Percentiles rank a stretch among this genome's conserved stretches.
phyloP scores from a whole-genome alignment of 2,329 filamentous ascomycete species.

The Trichophaea hybrida region DNA sequence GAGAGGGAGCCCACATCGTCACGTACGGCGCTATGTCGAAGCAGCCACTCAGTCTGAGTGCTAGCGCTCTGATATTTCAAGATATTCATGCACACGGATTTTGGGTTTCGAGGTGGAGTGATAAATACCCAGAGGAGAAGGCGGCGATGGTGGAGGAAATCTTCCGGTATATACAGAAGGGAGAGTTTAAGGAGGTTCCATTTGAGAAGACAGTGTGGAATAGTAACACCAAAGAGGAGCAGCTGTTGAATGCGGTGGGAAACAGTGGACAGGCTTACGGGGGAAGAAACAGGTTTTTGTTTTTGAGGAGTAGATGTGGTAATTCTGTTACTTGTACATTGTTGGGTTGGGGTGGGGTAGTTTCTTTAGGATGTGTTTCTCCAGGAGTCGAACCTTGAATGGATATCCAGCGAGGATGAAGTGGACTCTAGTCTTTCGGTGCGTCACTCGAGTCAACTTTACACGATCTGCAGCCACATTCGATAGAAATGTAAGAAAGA shows the following conservation, averaged over 20 bases:
- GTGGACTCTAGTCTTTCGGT: too few species aligned
- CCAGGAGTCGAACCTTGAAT: too few species aligned
- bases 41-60: conserved; percentile 67
- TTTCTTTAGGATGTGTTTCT: too few species aligned
- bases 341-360: not conserved
- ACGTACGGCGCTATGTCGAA: conserved; percentile 94
- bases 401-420: too few species aligned
- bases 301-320: conserved; percentile 11
- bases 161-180: conserved; percentile 50
- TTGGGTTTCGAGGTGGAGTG: conserved; percentile 86
- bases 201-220: conserved; percentile 72
- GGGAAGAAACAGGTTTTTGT: conserved; percentile 82
- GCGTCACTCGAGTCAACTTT: too few species aligned
- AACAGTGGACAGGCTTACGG: conserved; percentile 73
- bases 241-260: conserved; percentile 59
- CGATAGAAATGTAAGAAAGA: too few species aligned
- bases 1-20: conserved; percentile 56
- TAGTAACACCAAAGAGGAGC: conserved; percentile 59
- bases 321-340: not conserved
- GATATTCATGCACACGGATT: conserved; percentile 81
- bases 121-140: conserved; percentile 58
- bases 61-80: conserved; percentile 83
- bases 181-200: conserved; percentile 70
- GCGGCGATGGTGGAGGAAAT: conserved; percentile 72
- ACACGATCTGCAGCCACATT: too few species aligned